A percentile compares a stretch with the other conserved stretches of the same genome.
phyloP scores from a whole-genome alignment of 78 protist genomes.

The Mastigamoeba balamuthi region DNA sequence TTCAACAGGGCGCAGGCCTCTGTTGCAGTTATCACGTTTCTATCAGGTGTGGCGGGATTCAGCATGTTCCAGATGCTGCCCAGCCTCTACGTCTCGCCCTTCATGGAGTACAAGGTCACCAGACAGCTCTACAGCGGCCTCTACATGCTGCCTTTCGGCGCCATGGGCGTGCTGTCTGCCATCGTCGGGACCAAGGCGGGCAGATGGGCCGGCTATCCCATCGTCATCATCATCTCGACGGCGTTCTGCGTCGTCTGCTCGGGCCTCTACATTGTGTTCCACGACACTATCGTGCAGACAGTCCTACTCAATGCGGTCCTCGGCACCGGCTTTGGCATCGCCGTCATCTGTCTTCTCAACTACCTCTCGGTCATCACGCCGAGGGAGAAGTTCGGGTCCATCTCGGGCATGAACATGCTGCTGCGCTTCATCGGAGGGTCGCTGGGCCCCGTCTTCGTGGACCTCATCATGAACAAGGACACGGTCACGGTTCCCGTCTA shows the following conservation, averaged over 20 bases:
- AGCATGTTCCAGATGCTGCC: not conserved
- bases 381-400: not conserved
- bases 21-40: not conserved
- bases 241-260: not conserved
- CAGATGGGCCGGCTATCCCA: not conserved
- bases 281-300: not conserved
- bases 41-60: not conserved
- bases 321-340: not conserved
- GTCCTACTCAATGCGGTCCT: not conserved
- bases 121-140: not conserved
- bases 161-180: no score
- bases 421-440: not conserved
- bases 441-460: not conserved
- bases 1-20: not conserved
- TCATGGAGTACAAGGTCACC: not conserved
- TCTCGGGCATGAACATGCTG: not conserved
- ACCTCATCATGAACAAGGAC: not conserved
- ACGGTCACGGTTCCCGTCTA: no score
- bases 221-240: not conserved
- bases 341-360: not conserved
- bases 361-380: not conserved
- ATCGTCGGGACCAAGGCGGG: no score
- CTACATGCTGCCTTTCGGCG: not conserved
- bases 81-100: not conserved
- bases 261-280: not conserved